These are phyloP conservation scores for Dactylonectria macrodidyma DNA, from an alignment of 2,329 filamentous ascomycete species.

Conservation along the genomic window DNA sequence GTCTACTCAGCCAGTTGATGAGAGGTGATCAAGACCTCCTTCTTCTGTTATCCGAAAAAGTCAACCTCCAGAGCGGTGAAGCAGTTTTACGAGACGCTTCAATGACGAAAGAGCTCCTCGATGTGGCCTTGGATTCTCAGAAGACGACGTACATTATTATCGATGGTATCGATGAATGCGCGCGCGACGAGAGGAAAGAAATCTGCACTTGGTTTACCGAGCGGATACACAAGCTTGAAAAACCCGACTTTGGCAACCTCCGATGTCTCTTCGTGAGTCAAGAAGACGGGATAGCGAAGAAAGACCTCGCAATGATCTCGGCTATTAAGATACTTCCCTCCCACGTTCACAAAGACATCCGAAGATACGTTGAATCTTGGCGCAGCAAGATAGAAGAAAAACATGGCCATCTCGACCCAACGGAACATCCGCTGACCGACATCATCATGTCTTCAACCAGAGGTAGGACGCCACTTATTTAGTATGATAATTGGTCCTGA, in stretches of 20 bases:
- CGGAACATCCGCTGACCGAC: slow-evolving; percentile 6
- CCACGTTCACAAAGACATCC: slow-evolving; percentile 16
- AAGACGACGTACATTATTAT: slow-evolving; percentile 19
- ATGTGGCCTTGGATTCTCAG: neutral
- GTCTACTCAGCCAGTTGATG: neutral
- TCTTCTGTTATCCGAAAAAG: neutral
- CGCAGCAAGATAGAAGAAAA: slow-evolving; percentile 19
- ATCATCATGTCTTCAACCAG: slow-evolving; percentile 19
- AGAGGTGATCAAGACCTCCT: neutral
- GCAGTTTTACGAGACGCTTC: neutral
- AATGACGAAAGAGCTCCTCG: slow-evolving; percentile 3
- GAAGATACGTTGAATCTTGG: slow-evolving; percentile 14
- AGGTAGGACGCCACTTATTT: slow-evolving; percentile 3
- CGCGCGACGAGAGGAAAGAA: slow-evolving; percentile 11
- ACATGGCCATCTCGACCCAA: slow-evolving; percentile 4
- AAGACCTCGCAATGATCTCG: slow-evolving; percentile 9
- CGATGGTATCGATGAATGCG: slow-evolving; percentile 26
- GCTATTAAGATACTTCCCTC: slow-evolving; percentile 14
- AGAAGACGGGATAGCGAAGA: slow-evolving; percentile 21
- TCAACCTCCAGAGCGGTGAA: neutral
- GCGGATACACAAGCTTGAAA: neutral
- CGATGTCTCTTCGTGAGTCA: slow-evolving; percentile 34
- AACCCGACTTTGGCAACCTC: neutral
- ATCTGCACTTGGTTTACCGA: slow-evolving; percentile 22
- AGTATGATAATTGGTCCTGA: neutral